Conservation (phyloP, 75 land plant genomes). For the Gnetum montanum region DNA sequence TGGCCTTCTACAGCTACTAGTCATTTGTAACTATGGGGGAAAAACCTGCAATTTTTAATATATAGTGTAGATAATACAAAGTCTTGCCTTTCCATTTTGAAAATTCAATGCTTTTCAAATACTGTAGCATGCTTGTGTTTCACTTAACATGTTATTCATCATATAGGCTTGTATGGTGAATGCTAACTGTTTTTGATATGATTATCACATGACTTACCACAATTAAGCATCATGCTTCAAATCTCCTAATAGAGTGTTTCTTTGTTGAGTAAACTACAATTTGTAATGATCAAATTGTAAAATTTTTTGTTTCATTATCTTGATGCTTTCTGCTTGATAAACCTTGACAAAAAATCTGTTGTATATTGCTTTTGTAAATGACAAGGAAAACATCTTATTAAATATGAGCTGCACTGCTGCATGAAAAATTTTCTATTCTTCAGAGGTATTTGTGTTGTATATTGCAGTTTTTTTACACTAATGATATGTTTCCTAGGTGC, state of each 20-base stretch:
- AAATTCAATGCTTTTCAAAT: too few species aligned
- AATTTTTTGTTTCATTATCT: neutral
- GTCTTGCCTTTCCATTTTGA: too few species aligned
- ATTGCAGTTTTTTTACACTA: neutral
- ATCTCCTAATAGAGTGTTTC: neutral
- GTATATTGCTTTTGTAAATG: neutral
- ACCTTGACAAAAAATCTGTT: neutral
- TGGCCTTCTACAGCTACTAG: too few species aligned
- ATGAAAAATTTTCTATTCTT: neutral
- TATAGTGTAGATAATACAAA: too few species aligned
- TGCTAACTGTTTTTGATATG: neutral
- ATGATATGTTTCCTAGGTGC: neutral
- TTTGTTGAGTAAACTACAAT: neutral
- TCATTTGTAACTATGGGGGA: too few species aligned
- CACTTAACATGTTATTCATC: neutral
- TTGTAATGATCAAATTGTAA: neutral
- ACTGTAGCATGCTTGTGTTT: too few species aligned
- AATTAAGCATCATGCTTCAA: neutral
- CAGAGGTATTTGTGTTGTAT: neutral
- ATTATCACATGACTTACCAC: neutral
- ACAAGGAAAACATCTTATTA: neutral
- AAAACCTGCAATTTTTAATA: too few species aligned
- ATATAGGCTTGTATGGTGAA: neutral
- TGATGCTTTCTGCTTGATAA: neutral
- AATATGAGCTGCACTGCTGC: neutral